Percentiles rank a stretch among this genome's conserved stretches.
phyloP scores from a whole-genome alignment of 345 rosid species.

The Rhizophora mangle region DNA sequence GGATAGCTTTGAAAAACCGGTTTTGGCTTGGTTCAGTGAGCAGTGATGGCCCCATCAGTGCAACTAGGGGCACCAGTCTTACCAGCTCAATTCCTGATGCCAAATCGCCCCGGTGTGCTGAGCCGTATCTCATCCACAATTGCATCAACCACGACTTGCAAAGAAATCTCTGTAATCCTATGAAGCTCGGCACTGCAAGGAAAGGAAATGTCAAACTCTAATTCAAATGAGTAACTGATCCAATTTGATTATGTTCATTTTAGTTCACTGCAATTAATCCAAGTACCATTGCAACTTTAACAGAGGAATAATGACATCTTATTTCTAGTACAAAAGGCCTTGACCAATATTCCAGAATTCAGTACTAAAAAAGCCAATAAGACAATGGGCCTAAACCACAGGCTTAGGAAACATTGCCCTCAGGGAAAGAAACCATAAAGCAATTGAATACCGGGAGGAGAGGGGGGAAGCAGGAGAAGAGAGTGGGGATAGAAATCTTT shows the following conservation, averaged over 20 bases:
- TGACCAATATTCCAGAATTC: constrained; percentile 25
- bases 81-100: constrained; percentile 64
- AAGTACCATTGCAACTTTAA: not conserved
- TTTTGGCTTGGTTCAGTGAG: constrained; percentile 57
- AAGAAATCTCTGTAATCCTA: constrained; percentile 51
- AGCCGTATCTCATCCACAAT: constrained; percentile 52
- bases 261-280: not conserved
- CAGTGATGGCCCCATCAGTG: constrained; percentile 48
- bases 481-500: no score
- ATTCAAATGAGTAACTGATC: not conserved
- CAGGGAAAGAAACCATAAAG: no score
- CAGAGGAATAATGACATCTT: not conserved
- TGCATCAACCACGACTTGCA: constrained; percentile 48
- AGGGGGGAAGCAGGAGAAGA: no score
- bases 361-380: constrained; percentile 27
- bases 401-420: no score
- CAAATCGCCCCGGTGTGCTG: constrained; percentile 41
- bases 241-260: not conserved
- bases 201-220: not conserved
- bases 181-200: constrained; percentile 73
- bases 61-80: constrained; percentile 71
- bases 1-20: constrained; percentile 52
- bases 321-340: not conserved
- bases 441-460: no score
- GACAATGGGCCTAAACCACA: no score